phyloP scores from a whole-genome alignment of 2,329 filamentous ascomycete species.

The Arthrobotrys conoides region DNA sequence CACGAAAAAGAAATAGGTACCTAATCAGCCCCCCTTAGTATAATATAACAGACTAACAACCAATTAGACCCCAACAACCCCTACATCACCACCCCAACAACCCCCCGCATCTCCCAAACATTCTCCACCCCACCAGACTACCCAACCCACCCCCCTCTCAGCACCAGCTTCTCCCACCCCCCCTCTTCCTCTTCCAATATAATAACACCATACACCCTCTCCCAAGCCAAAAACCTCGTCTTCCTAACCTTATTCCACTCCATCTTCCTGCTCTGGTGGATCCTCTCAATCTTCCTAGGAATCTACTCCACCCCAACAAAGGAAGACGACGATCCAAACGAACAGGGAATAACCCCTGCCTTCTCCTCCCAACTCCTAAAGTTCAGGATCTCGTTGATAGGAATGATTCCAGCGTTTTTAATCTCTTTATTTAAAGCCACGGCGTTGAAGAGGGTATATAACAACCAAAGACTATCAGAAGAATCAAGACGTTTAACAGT shows the following conservation, averaged over 20 bases:
- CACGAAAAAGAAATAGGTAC: neutral
- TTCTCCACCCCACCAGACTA: neutral
- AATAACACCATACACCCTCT: neutral
- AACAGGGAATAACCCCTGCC: neutral
- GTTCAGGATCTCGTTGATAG: neutral
- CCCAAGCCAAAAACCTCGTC: neutral
- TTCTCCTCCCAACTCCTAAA: neutral
- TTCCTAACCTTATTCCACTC: neutral
- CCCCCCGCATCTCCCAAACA: neutral
- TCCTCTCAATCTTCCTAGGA: neutral
- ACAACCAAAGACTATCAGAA: neutral
- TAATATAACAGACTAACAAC: neutral
- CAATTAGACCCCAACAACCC: neutral
- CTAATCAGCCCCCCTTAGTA: no score
- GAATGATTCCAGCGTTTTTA: neutral
- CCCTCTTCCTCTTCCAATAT: no score
- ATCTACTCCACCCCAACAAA: neutral
- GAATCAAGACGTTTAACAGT: neutral
- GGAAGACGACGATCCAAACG: conserved; percentile 12
- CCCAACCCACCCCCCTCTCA: neutral
- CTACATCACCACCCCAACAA: neutral
- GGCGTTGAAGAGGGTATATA: neutral
- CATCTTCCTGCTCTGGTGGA: neutral
- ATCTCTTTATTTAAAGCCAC: neutral
- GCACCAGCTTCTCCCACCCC: no score